A percentile compares a stretch with the other conserved stretches of the same genome.
Evolutionary conservation across 2,329 filamentous ascomycete species (phyloP).

Genomic region (Akanthomyces uredinophilus): DNA sequence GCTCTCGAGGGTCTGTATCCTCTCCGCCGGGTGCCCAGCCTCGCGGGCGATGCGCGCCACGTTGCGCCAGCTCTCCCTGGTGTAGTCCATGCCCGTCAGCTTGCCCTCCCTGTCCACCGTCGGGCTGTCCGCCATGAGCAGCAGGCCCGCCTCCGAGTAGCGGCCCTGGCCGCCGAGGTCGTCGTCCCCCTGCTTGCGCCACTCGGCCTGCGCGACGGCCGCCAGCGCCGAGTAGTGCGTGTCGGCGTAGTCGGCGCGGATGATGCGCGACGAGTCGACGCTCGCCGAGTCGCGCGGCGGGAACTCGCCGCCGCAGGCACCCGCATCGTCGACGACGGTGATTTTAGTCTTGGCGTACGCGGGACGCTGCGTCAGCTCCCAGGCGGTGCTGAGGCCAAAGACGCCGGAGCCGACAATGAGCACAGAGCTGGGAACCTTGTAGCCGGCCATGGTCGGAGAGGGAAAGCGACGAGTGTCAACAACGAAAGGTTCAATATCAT

Average conservation of each 20-base stretch:
- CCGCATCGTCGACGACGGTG: slow-evolving; percentile 54
- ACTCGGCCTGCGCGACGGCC: slow-evolving; percentile 61
- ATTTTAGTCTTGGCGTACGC: slow-evolving; percentile 49
- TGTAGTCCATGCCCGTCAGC: slow-evolving; percentile 52
- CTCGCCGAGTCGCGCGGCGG: slow-evolving; percentile 55
- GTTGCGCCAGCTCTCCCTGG: slow-evolving; percentile 56
- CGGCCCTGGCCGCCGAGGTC: slow-evolving; percentile 58
- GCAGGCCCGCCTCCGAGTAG: slow-evolving; percentile 66
- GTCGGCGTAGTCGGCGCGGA: slow-evolving; percentile 75
- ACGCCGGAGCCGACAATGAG: slow-evolving; percentile 66
- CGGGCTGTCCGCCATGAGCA: slow-evolving; percentile 53
- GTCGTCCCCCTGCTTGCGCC: slow-evolving; percentile 54
- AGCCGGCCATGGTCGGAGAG: neutral
- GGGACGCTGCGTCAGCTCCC: slow-evolving; percentile 60
- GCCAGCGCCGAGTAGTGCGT: slow-evolving; percentile 71
- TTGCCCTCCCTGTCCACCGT: slow-evolving; percentile 22
- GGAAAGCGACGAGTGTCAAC: neutral
- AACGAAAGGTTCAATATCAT: neutral
- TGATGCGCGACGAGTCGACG: slow-evolving; percentile 59
- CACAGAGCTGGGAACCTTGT: slow-evolving; percentile 44
- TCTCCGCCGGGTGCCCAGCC: slow-evolving; percentile 32
- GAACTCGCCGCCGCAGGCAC: slow-evolving; percentile 42
- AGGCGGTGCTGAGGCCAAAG: slow-evolving; percentile 58
- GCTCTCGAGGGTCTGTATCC: slow-evolving; percentile 41
- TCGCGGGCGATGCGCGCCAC: slow-evolving; percentile 44